Conservation (phyloP, 179 eudicot species). For the Monotropa hypopitys region DNA sequence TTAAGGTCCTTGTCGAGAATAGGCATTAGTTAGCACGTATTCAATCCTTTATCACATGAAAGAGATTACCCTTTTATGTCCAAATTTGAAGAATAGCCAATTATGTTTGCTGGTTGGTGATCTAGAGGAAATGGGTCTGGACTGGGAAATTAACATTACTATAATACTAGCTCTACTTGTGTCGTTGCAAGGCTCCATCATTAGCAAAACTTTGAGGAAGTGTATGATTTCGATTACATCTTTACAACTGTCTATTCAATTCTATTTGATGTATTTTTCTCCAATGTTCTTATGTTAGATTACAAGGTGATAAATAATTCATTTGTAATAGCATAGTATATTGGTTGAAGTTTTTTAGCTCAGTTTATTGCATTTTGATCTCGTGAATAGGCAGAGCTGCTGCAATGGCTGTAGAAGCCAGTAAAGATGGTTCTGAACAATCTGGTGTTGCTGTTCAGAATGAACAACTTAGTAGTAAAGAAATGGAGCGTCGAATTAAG, state of each 20-base stretch:
- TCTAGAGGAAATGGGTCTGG: not conserved
- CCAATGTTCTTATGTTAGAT: not conserved
- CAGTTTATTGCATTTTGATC: slow-evolving; percentile 23
- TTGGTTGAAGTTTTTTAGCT: slow-evolving; percentile 21
- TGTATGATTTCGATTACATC: not conserved
- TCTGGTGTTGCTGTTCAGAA: slow-evolving; percentile 23
- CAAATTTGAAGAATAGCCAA: not conserved
- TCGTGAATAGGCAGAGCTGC: slow-evolving; percentile 55
- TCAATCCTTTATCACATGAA: not conserved
- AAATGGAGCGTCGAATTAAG: slow-evolving; percentile 58
- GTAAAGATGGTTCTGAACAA: slow-evolving; percentile 30
- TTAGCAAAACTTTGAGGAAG: not conserved
- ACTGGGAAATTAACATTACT: not conserved
- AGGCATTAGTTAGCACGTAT: not conserved
- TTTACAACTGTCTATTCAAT: not conserved
- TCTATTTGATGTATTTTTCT: not conserved
- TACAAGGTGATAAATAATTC: not conserved
- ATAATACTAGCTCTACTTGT: not conserved
- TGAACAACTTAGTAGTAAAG: slow-evolving; percentile 52
- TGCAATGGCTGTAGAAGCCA: slow-evolving; percentile 30
- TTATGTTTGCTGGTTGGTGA: not conserved
- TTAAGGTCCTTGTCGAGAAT: not conserved
- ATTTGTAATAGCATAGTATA: slow-evolving; percentile 10
- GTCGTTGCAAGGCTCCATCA: not conserved
- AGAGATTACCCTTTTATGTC: not conserved